Evolutionary conservation across 23 red algal species (phyloP), one percentile per base, ranked within the genome.

Genomic region (Porphyridium purpureum): DNA sequence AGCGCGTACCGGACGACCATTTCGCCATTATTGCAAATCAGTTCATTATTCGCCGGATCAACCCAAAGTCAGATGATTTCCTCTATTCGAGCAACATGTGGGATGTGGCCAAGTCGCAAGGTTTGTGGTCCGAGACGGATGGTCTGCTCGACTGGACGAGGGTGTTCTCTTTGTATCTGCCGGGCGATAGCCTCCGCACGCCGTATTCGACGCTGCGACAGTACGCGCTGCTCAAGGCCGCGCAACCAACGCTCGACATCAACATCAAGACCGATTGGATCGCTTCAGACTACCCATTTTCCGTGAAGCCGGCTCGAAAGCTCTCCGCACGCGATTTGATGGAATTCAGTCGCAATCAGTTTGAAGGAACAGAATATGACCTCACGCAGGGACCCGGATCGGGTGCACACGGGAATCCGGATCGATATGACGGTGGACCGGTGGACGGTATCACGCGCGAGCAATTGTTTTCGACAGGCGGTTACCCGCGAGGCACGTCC

Each of bases 1-100:
- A 81, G 54, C 38, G 75, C n/a, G 62, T 81, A 5, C 62, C 75
- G 25, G 61, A 81, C 23, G 57, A 50, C 8, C 55, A 69, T 24
- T 47, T 81, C 31, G 48, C 63, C 35, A 60, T 70, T 40, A 63
- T 81, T 3, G 75, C 75, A 2, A 81, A 81, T 67, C 27, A 57
- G 0, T 81, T 81, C 49, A 41, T 81, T 17, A 69, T 81, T 22
- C 62, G 75, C 27, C 50, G 34, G 1, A 53, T 81, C 25, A 50
- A 62, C 27, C 5, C 28, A 5, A 54, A 67, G 25, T 3, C 4
- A 3, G 63, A 81, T 57, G 19, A 49, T 28, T 81, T 81, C 36
- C 24, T 81, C 27, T 59, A 49, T 8, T 69, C 61, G 21, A 51
- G 21, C 0, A 67, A 67, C 19, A 26, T 81, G 54, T 31, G 54